Percentiles rank a stretch among this genome's conserved stretches.
These are phyloP conservation scores for Rhododendron mucronatum DNA, from an alignment of 148 eudicot species.

Conservation along the genomic window DNA sequence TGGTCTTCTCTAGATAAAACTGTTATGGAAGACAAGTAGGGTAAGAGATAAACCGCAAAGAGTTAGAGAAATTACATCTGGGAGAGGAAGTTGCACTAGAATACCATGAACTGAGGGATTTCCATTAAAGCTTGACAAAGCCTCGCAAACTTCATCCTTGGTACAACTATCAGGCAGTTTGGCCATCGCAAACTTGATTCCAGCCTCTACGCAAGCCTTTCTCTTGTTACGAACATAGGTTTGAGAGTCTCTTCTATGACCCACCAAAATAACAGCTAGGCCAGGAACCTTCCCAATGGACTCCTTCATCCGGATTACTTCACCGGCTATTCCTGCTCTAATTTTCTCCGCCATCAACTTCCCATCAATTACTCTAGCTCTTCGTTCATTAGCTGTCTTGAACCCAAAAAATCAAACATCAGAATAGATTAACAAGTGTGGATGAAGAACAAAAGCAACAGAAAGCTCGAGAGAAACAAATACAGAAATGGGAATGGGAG, in stretches of 20 bases:
- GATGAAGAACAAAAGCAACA: background rate
- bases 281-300: constrained; percentile 64
- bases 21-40: background rate
- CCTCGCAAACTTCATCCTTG: constrained; percentile 47
- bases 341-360: constrained; percentile 60
- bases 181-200: constrained; percentile 46
- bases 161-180: constrained; percentile 53
- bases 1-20: background rate
- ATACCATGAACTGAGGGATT: constrained; percentile 68
- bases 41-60: background rate
- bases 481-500: background rate
- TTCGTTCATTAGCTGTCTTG: constrained; percentile 35
- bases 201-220: constrained; percentile 68
- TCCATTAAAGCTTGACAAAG: constrained; percentile 43
- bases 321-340: constrained; percentile 46
- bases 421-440: background rate
- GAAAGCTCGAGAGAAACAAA: background rate
- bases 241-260: constrained; percentile 62
- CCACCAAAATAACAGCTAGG: constrained; percentile 71
- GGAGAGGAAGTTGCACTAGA: constrained; percentile 88
- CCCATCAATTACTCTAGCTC: constrained; percentile 68
- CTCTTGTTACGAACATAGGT: constrained; percentile 74
- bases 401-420: background rate
- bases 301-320: constrained; percentile 60
- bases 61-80: constrained; percentile 41